phyloP scores from a whole-genome alignment of 1,284 basidiomycete genomes.

The Cutaneotrichosporon dermatis region DNA sequence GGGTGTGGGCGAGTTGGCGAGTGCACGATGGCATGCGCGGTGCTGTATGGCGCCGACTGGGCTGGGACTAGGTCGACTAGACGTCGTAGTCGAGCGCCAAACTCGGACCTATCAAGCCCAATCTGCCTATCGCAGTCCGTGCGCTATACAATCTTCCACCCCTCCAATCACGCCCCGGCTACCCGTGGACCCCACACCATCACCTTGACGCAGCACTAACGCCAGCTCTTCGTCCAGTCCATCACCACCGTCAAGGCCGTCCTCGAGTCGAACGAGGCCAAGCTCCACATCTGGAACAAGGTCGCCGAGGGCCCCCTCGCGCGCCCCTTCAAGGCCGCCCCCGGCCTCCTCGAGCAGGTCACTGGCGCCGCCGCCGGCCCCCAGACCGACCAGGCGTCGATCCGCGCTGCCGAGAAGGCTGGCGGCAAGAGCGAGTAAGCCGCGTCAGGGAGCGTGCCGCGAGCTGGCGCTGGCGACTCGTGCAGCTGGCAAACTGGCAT shows the following conservation, averaged over 20 bases:
- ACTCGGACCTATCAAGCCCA: neutral
- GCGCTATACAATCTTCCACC: conserved; percentile 24
- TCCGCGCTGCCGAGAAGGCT: conserved; percentile 79
- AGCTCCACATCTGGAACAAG: conserved; percentile 23
- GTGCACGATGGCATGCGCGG: too few relatives aligned
- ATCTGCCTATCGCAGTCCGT: neutral
- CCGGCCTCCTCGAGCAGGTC: conserved; percentile 60
- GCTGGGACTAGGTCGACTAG: neutral
- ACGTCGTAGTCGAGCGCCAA: too few relatives aligned
- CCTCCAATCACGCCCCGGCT: conserved; percentile 32
- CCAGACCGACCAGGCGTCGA: conserved; percentile 75
- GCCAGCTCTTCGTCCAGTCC: conserved; percentile 24
- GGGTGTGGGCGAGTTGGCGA: too few relatives aligned
- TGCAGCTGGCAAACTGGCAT: neutral
- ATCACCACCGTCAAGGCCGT: conserved; percentile 22
- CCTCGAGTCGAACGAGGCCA: conserved; percentile 24
- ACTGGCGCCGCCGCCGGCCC: conserved; percentile 55
- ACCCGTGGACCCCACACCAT: neutral
- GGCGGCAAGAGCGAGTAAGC: conserved; percentile 54
- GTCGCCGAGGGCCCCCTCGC: conserved; percentile 20
- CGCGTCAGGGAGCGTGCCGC: neutral
- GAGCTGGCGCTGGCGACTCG: neutral
- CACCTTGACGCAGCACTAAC: conserved; percentile 1
- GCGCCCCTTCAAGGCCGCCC: conserved; percentile 24
- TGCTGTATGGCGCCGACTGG: too few relatives aligned